These are phyloP conservation scores for Setomelanomma holmii DNA, from an alignment of 2,329 filamentous ascomycete species.

Conservation along the genomic window DNA sequence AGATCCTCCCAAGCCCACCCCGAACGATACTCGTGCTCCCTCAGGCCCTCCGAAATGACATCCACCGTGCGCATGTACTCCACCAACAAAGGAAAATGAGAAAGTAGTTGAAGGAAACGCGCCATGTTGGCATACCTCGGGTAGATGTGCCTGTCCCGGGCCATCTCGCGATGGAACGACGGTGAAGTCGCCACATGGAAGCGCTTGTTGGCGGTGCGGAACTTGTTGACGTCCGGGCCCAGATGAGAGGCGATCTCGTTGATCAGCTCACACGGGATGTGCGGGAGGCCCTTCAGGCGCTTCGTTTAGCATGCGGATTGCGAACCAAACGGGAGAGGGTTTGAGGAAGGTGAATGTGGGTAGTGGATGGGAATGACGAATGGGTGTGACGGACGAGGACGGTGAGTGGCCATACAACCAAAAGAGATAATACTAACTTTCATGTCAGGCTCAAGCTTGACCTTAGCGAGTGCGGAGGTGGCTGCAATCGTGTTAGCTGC, in stretches of 20 bases:
- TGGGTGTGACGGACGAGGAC: not conserved
- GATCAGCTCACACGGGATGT: constrained; percentile 5
- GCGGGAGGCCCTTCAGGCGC: not conserved
- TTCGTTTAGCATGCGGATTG: not conserved
- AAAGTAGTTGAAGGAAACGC: constrained; percentile 4
- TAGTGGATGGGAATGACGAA: not conserved
- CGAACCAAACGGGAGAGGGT: not conserved
- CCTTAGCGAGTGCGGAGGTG: not conserved
- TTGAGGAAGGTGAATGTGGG: not conserved
- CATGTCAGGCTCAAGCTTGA: not conserved
- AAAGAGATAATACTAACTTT: not conserved
- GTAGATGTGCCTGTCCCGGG: constrained; percentile 1
- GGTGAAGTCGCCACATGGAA: not conserved
- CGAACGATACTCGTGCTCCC: constrained; percentile 13
- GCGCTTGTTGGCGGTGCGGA: not conserved
- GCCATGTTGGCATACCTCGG: constrained; percentile 7
- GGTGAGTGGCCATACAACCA: too few relatives aligned
- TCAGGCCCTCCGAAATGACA: constrained; percentile 15
- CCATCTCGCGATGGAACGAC: not conserved
- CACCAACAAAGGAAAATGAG: not conserved
- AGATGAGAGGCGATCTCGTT: constrained; percentile 2
- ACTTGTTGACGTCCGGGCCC: not conserved
- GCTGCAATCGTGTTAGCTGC: too few relatives aligned
- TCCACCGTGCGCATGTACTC: constrained; percentile 7
- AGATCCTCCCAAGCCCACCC: constrained; percentile 24